A percentile compares a stretch with the other conserved stretches of the same genome.
phyloP scores from a whole-genome alignment of 2,329 filamentous ascomycete genomes.

The Intubia oerlemansii region DNA sequence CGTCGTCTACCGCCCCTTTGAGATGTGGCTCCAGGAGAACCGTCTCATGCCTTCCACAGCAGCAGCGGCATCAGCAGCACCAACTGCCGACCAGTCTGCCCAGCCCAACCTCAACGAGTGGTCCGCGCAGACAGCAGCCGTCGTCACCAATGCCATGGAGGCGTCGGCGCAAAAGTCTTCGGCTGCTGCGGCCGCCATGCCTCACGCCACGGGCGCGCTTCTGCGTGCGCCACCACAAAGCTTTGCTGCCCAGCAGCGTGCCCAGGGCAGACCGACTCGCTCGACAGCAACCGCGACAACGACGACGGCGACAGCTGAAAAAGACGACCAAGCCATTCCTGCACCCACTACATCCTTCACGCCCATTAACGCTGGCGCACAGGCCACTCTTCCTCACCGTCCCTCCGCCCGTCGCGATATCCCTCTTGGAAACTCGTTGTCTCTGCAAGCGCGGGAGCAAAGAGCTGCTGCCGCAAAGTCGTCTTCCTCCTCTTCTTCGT shows the following conservation, averaged over 20 bases:
- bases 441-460: conserved; percentile 9
- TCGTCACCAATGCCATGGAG: conserved; percentile 5
- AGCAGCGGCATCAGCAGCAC: too few species aligned
- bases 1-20: conserved; percentile 42
- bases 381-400: conserved; percentile 1
- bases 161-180: conserved; percentile 12
- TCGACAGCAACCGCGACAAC: not conserved
- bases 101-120: conserved; percentile 8
- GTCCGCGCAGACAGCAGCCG: conserved; percentile 3
- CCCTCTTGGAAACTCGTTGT: conserved; percentile 6
- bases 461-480: not conserved
- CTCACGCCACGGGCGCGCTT: conserved; percentile 11
- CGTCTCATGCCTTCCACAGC: too few species aligned
- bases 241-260: conserved; percentile 43
- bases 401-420: conserved; percentile 6
- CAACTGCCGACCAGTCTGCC: not conserved
- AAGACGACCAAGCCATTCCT: too few species aligned
- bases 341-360: too few species aligned
- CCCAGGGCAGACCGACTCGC: conserved; percentile 24
- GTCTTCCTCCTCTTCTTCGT: conserved; percentile 1
- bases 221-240: conserved; percentile 37
- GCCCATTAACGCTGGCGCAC: not conserved
- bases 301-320: not conserved
- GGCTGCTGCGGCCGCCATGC: conserved; percentile 15
- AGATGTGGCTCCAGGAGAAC: conserved; percentile 36